These are phyloP conservation scores for Sapria himalayana DNA, from an alignment of 345 rosid genomes.

Conservation along the genomic window DNA sequence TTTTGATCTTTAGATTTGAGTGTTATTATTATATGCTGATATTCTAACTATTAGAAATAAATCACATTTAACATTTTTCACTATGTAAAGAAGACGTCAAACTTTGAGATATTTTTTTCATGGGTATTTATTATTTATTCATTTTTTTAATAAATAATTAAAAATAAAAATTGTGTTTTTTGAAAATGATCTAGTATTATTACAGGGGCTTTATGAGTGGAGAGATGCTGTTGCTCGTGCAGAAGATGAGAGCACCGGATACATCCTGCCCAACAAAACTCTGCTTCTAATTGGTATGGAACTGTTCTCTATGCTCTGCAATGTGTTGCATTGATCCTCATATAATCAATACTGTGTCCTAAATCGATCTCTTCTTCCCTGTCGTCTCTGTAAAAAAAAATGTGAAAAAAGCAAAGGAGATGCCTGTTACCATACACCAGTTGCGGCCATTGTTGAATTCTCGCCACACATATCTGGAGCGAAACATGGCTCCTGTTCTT, in stretches of 20 bases:
- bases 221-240: slow-evolving; percentile 63
- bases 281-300: slow-evolving; percentile 65
- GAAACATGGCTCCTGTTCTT: slow-evolving; percentile 34
- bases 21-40: too few relatives aligned
- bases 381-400: too few relatives aligned
- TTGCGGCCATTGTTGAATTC: slow-evolving; percentile 38
- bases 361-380: slow-evolving; percentile 4
- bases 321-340: background rate
- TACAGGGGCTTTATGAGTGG: slow-evolving; percentile 75
- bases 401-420: slow-evolving; percentile 50
- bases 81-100: too few relatives aligned
- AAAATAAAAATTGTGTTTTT: too few relatives aligned
- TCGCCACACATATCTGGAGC: slow-evolving; percentile 47
- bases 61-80: too few relatives aligned
- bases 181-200: too few relatives aligned
- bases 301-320: slow-evolving; percentile 1
- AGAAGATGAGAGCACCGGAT: slow-evolving; percentile 91
- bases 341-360: slow-evolving; percentile 1
- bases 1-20: too few relatives aligned
- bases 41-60: too few relatives aligned
- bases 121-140: background rate
- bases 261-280: slow-evolving; percentile 60
- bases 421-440: slow-evolving; percentile 42
- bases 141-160: too few relatives aligned
- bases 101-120: background rate